phyloP scores from a whole-genome alignment of 768 basidiomycete species.

The Trametes gibbosa region DNA sequence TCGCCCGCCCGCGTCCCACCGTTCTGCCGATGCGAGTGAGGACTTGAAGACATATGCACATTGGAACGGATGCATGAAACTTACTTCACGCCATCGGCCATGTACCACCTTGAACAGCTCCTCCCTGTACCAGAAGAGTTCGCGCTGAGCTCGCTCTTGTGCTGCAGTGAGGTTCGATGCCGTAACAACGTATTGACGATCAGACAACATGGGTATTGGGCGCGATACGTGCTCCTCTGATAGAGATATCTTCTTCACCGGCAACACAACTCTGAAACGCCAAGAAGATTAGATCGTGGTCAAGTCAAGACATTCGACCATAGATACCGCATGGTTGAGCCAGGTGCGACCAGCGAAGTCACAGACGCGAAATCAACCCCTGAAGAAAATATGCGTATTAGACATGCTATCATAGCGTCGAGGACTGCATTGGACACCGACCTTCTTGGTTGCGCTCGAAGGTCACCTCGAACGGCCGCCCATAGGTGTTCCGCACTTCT shows the following conservation, averaged over 20 bases:
- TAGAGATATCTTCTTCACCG: conserved; percentile 68
- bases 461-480: conserved; percentile 85
- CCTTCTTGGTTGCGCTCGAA: conserved; percentile 69
- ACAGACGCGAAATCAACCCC: conserved; percentile 41
- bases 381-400: conserved; percentile 20
- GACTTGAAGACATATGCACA: not conserved
- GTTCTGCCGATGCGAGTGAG: conserved; percentile 44
- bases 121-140: conserved; percentile 96
- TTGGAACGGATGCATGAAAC: conserved; percentile 12
- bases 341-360: conserved; percentile 74
- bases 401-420: not conserved
- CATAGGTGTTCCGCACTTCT: conserved; percentile 91
- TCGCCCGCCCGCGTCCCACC: conserved; percentile 76
- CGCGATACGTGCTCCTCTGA: conserved; percentile 52
- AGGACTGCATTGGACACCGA: conserved; percentile 20
- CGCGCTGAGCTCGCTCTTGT: conserved; percentile 65
- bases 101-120: conserved; percentile 67
- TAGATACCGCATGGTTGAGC: conserved; percentile 75
- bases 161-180: conserved; percentile 59
- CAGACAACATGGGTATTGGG: conserved; percentile 81
- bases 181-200: conserved; percentile 87
- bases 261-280: conserved; percentile 55
- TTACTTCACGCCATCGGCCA: conserved; percentile 85
- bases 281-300: not conserved
- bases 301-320: not conserved